Conservation (phyloP, 345 rosid species). For the Camelina hispida region DNA sequence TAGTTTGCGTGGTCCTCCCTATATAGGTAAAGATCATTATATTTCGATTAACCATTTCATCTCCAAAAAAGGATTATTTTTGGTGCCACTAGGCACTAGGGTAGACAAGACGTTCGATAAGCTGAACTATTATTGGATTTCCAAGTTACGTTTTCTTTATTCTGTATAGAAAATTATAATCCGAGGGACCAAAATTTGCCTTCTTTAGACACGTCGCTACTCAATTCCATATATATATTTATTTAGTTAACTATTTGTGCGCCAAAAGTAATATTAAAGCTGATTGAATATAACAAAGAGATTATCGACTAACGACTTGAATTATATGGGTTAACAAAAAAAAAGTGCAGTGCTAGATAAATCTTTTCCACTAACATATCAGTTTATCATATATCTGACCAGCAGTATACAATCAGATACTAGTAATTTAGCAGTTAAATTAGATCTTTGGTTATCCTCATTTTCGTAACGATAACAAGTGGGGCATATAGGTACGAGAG, state of each 20-base stretch:
- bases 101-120: conserved; percentile 34
- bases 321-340: background rate
- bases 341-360: background rate
- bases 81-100: conserved; percentile 35
- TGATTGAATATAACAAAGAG: background rate
- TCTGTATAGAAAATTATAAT: background rate
- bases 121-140: conserved; percentile 26
- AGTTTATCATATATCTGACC: no score
- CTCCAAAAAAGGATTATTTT: conserved; percentile 9
- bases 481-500: conserved; percentile 7
- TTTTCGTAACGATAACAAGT: conserved; percentile 18
- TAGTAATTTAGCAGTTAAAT: no score
- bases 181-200: conserved; percentile 12
- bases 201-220: conserved; percentile 15
- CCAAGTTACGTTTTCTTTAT: conserved; percentile 31
- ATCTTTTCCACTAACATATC: background rate
- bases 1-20: conserved; percentile 27
- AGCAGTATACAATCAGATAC: no score
- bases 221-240: background rate
- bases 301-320: background rate
- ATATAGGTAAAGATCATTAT: conserved; percentile 14
- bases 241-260: no score
- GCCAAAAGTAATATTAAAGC: background rate
- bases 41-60: conserved; percentile 22
- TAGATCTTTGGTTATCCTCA: no score